Conservation (phyloP, 768 basidiomycete species). For the Lentinula boryana region DNA sequence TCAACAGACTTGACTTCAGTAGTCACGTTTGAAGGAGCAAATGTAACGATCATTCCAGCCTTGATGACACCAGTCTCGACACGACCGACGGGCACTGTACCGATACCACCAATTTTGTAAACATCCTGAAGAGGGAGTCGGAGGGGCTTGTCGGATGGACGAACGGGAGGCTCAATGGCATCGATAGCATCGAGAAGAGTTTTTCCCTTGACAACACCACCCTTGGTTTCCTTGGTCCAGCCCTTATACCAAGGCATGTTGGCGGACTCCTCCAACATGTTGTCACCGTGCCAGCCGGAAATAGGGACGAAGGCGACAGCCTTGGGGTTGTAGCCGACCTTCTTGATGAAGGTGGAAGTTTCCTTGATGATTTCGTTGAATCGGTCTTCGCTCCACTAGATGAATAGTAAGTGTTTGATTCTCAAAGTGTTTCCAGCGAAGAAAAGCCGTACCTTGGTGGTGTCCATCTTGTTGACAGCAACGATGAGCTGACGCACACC, state of each 20-base stretch:
- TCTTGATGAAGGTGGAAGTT: constrained; percentile 97
- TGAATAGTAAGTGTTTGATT: not conserved
- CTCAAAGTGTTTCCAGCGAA: not conserved
- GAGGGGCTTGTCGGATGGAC: constrained; percentile 99
- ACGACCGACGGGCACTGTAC: constrained; percentile 99
- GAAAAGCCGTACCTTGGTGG: constrained; percentile 68
- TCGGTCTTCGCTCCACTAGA: constrained; percentile 96
- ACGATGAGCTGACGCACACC: constrained; percentile 99
- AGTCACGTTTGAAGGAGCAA: constrained; percentile 96
- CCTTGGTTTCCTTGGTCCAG: constrained; percentile 96
- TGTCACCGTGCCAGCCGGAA: constrained; percentile 99
- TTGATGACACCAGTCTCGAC: constrained; percentile 99
- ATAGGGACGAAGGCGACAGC: constrained; percentile 97
- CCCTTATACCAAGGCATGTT: constrained; percentile 99
- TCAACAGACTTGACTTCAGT: constrained; percentile 99
- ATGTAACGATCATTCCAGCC: constrained; percentile 98
- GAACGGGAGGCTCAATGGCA: constrained; percentile 94
- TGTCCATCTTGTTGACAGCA: constrained; percentile 99
- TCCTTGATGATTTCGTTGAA: constrained; percentile 99
- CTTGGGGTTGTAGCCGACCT: constrained; percentile 99
- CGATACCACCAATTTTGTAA: constrained; percentile 99
- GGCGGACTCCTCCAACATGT: constrained; percentile 98
- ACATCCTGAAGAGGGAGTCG: constrained; percentile 99
- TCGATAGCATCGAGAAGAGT: constrained; percentile 99
- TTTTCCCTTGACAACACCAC: constrained; percentile 92